Percentiles rank a stretch among this genome's conserved stretches.
Conservation (phyloP, 306 rosid genomes). For the Betula pendula region DNA sequence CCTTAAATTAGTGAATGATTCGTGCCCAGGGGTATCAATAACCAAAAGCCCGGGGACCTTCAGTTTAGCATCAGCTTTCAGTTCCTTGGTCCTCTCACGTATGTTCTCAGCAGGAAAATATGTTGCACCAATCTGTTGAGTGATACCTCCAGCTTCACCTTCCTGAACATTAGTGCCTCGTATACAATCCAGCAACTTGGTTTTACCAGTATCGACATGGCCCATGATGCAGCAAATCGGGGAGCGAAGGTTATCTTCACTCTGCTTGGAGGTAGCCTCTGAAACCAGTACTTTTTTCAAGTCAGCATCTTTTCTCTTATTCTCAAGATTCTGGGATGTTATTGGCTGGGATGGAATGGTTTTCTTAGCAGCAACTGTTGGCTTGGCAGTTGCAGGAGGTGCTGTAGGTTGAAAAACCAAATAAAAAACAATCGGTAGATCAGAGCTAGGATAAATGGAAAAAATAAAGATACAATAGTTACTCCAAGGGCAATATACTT, state of each 20-base stretch:
- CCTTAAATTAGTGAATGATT: slow-evolving; percentile 81
- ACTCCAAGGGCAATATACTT: neutral
- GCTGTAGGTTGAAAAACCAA: slow-evolving; percentile 11
- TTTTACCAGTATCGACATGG: slow-evolving; percentile 96
- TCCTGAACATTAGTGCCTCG: slow-evolving; percentile 97
- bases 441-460: slow-evolving; percentile 6
- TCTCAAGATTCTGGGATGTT: slow-evolving; percentile 38
- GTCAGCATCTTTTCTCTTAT: slow-evolving; percentile 32
- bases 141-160: slow-evolving; percentile 98
- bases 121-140: slow-evolving; percentile 98
- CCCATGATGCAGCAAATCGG: slow-evolving; percentile 99
- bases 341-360: slow-evolving; percentile 38
- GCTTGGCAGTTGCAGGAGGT: slow-evolving; percentile 24
- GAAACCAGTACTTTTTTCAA: slow-evolving; percentile 29
- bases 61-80: slow-evolving; percentile 93
- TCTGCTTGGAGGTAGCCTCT: slow-evolving; percentile 40
- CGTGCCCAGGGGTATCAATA: slow-evolving; percentile 98
- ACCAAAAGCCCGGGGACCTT: slow-evolving; percentile 89
- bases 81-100: slow-evolving; percentile 88
- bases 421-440: slow-evolving; percentile 2
- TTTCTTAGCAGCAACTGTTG: slow-evolving; percentile 43
- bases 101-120: slow-evolving; percentile 92
- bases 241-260: slow-evolving; percentile 82
- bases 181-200: slow-evolving; percentile 89
- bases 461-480: neutral